Base-by-base conservation (phyloP, 2,329 filamentous ascomycete genomes). In the Nemania abortiva region DNA sequence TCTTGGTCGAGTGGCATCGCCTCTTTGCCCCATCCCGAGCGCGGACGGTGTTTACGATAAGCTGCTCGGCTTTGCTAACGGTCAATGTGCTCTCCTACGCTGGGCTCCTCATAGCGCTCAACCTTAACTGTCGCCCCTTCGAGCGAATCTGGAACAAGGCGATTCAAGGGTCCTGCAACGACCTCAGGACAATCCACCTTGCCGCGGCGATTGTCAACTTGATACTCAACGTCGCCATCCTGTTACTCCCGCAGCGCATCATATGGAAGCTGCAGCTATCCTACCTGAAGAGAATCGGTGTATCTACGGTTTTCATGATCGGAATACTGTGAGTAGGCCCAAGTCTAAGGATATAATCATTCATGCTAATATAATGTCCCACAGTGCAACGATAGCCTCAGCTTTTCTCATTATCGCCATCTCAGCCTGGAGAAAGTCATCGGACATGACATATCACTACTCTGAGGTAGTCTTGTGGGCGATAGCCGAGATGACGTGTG, bases 401-500 rank as follows among this genome's bases (percentile, higher is more conserved):
- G 39, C 20, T 5, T 70, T 66, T 29, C 57, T 66, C 22, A 45
- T 67, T n/a, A 11, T 55, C 18, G 53, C 68, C 22, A 42, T 63
- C 27, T 18, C 37, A 15, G 6, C 10, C 2, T 70, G 68, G 68
- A 64, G 37, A 20, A 42, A 6, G 13, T 58, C 68, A 11, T 45
- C 42, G 4, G 68, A 70, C 24, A 70, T 70, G 68, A 68, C 65
- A 9, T 70, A 70, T 50, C 39, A 68, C 31, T 70, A 59, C 53
- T 68, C 68, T 3, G 13, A 29, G 1, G 68, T 70, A 10, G 68
- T 45, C 20, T 31, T 70, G 18, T 70, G 65, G 68, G 61, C 39
- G 6, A 65, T 67, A n/a, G 68, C 68, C n/a, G 68, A 70, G 34
- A 61, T 61, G 29, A 67, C 68, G n/a, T 62, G 68, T 18, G 68